Evolutionary conservation across 1,284 basidiomycete species (phyloP).

Genomic region (Filobasidium uniguttulatum): DNA sequence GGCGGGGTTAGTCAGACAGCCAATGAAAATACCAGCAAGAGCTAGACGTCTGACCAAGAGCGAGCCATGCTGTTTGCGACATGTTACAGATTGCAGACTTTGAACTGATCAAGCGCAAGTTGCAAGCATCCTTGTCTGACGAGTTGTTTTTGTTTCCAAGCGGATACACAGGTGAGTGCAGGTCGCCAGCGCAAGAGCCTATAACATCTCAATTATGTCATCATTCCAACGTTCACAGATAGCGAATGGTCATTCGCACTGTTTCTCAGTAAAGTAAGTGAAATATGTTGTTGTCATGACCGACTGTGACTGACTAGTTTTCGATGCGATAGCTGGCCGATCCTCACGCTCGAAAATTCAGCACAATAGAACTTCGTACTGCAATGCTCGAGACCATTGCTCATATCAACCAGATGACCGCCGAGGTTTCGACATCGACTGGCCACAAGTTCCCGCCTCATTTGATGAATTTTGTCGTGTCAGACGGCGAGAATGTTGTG

Average conservation of each 20-base stretch:
- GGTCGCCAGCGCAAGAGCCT: not conserved
- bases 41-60: too few relatives aligned
- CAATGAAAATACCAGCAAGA: slow-evolving; percentile 7
- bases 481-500: slow-evolving; percentile 83
- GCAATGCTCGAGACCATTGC: slow-evolving; percentile 80
- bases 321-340: slow-evolving; percentile 60
- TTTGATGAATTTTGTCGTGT: slow-evolving; percentile 90
- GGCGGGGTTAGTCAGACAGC: slow-evolving; percentile 40
- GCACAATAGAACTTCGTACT: slow-evolving; percentile 38
- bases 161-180: slow-evolving; percentile 66
- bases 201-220: too few relatives aligned
- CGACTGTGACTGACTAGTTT: too few relatives aligned
- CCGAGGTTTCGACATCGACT: slow-evolving; percentile 56
- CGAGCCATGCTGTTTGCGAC: too few relatives aligned
- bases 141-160: slow-evolving; percentile 70
- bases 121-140: slow-evolving; percentile 63
- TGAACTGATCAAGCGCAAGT: slow-evolving; percentile 57
- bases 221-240: slow-evolving; percentile 49
- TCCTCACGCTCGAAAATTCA: slow-evolving; percentile 46
- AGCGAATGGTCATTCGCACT: slow-evolving; percentile 92
- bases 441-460: slow-evolving; percentile 53
- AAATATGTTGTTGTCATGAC: too few relatives aligned
- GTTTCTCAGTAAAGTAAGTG: slow-evolving; percentile 63
- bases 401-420: slow-evolving; percentile 60
- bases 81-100: slow-evolving; percentile 56